Evolutionary conservation across 78 protist species (phyloP), one percentile per base, ranked within the genome.

Genomic region (Bodo saltans): DNA sequence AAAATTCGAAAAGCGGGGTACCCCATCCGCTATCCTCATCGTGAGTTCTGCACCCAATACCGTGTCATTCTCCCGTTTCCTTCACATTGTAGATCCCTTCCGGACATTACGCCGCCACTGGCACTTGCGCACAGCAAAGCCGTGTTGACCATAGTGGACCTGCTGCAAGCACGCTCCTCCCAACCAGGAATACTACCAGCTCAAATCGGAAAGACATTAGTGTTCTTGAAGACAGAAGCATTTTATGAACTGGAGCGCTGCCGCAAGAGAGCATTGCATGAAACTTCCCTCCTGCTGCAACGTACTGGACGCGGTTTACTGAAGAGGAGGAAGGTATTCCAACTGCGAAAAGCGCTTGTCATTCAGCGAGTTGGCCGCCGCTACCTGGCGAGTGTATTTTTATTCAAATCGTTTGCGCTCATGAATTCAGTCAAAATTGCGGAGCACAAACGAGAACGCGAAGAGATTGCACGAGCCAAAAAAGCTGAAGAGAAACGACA

Each of bases 1-100:
- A 37, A 42, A 8, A 70, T 82, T 76, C 40, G 85, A 3, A 82
- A 72, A 29, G 85, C 75, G 12, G 85, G 85, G 26, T 82, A 29
- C 78, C 60, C 78, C 11, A 38, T 73, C 42, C 78, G 78, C 34
- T 27, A n/a, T 2, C 40, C 17, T n/a, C 34, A 42, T 32, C 32
- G 3, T 27, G 33, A 11, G 32, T 73, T 73, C 60, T 28, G 17
- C 37, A 11, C 12, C 47, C 71, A 42, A 35, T 4, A 12, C 37
- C 26, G 34, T 8, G 40, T 35, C 4, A 39, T 71, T 17, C 29
- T 17, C 8, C 29, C 74, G 37, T 53, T 42, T 28, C 60, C 60
- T n/a, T n/a, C n/a, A n/a, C n/a, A n/a, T n/a, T n/a, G n/a, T n/a
- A n/a, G n/a, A n/a, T n/a, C n/a, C n/a, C n/a, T n/a, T n/a, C n/a